Base-by-base conservation (phyloP, 2,329 filamentous ascomycete genomes). In the Clonostachys solani region DNA sequence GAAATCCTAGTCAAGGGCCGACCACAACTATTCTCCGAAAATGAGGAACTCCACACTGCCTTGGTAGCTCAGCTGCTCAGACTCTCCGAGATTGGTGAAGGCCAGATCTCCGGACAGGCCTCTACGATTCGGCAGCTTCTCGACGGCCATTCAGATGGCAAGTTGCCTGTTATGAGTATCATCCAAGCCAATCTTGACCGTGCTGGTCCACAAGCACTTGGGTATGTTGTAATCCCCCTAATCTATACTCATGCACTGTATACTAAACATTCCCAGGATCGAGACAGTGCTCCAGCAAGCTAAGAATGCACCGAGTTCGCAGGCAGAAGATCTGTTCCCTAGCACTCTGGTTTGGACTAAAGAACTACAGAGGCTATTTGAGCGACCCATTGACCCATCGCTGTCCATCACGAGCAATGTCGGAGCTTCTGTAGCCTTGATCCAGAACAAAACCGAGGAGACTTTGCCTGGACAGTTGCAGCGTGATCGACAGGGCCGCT, bases 331-430 rank as follows among this genome's bases (percentile, higher is more conserved):
- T 12, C 64, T 92, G 5, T 71, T 94, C 36, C 89, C 90, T 0
- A 77, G 77, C 53, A 67, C 72, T 1, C 67, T 75, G 3, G 66
- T 79, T 10, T 96, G 92, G 91, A 73, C 77, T 55, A 55, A 72
- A 13, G 78, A 87, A 13, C 64, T 96, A 75, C 52, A 52, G 2
- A 60, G 59, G 15, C 62, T 90, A 48, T 64, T 87, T 6, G 62
- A 72, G 33, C 59, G 66, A 2, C 56, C 68, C 2, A 77, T 83
- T 3, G 79, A 81, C 50, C 72, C 79, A 6, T 84, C 89, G 0
- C 66, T 95, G 4, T 81, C 89, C 1, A 79, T 96, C 5, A 89
- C 86, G 3, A 92, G 84, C 58, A 77, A 76, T 19, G 71, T 96
- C 7, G 83, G 81, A 1, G 89, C 89, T 5, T 81, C 81, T 1